Conservation (phyloP, 257 asterid species). For the Solanum peruvianum region DNA sequence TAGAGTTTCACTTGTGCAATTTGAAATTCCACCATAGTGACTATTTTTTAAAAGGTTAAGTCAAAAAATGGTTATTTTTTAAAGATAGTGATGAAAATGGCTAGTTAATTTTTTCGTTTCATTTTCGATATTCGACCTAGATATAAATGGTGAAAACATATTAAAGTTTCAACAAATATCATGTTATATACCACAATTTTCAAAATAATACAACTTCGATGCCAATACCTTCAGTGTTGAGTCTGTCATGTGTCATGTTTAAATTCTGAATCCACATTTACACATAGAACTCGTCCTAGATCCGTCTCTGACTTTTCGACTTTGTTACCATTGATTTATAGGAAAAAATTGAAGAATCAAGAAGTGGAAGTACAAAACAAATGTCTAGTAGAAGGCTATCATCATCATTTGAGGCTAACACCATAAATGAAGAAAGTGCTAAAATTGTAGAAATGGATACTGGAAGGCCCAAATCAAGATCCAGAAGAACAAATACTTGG, state of each 20-base stretch:
- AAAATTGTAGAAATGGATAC: conserved; percentile 79
- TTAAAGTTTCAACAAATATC: neutral
- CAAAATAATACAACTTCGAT: neutral
- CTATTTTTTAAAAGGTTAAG: neutral
- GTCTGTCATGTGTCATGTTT: neutral
- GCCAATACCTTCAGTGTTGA: accelerated
- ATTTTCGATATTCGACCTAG: neutral
- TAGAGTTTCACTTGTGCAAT: neutral
- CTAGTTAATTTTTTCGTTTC: no score
- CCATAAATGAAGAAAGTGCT: conserved; percentile 44
- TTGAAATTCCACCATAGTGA: neutral
- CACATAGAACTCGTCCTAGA: neutral
- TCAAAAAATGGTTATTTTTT: neutral
- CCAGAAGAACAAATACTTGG: conserved; percentile 38
- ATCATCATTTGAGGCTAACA: conserved; percentile 27
- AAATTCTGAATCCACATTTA: neutral
- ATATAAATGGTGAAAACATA: no score
- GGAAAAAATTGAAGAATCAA: conserved; percentile 30
- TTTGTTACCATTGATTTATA: neutral
- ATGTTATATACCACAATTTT: neutral
- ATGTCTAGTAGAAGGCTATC: conserved; percentile 40
- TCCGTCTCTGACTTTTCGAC: neutral
- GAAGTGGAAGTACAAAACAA: conserved; percentile 14
- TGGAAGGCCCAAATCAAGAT: conserved; percentile 44
- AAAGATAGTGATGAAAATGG: neutral